Base-by-base conservation (phyloP, 2,329 filamentous ascomycete species). In the Pseudocercospora ulei region DNA sequence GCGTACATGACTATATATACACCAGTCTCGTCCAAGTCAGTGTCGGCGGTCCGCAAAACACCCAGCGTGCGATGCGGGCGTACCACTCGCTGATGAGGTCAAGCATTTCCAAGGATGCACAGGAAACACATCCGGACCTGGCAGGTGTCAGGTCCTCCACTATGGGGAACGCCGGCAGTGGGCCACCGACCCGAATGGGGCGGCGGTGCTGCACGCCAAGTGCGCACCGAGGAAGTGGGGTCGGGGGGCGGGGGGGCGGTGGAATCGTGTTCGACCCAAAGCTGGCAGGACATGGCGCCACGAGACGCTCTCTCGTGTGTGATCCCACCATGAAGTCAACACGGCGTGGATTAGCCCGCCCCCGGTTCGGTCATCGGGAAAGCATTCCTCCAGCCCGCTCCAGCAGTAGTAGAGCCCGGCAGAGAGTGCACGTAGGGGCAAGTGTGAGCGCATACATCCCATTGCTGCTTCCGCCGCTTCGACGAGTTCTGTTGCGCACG, bases 31-130 rank as follows among this genome's bases (percentile, higher is more conserved):
- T 14, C 17, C 18, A 19, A 16, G 23, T 20, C 30, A 19, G 5
- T 11, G n/a, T 26, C 6, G 17, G 34, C 34, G 34, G 23, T 36
- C 23, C 34, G 34, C 34, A 27, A 26, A 26, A 27, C 24, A 26
- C 9, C 34, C 34, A 36, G 14, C 23, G n/a, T 12, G 34, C 34
- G 18, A 36, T 36, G 30, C 30, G 20, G 17, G 30, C 7, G 11
- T 33, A 11, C n/a, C 7, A 19, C 30, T 22, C 17, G 18, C 17
- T 23, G 30, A 19, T 33, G 30, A 33, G 30, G 30, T 33, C 30
- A 33, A 11, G 13, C 18, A 7, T 31, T 13, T 22, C 30, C n/a
- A 22, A 33, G 30, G 18, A 14, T 33, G 30, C 13, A 30, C 25
- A 30, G 30, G 6, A 33, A 22, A 7, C 6, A 33, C 5, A 23